A percentile compares a stretch with the other conserved stretches of the same genome.
Conservation (phyloP, 1,284 basidiomycete genomes). For the Heimioporus punctisporus region DNA sequence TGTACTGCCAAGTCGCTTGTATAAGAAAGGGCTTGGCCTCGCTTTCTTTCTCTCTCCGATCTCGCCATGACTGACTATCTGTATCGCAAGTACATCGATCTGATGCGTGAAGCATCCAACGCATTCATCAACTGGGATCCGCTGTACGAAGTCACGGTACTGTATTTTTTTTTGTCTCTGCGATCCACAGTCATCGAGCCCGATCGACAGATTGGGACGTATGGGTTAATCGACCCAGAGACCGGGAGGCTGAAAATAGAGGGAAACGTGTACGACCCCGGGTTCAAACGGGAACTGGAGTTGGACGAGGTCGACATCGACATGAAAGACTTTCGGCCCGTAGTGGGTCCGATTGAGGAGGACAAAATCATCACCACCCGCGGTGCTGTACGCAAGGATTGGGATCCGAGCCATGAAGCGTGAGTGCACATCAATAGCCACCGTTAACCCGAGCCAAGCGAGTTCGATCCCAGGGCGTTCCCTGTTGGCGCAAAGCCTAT, state of each 20-base stretch:
- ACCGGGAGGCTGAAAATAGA: neutral
- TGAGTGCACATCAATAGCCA: neutral
- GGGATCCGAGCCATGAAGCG: neutral
- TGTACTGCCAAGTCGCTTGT: too few relatives aligned
- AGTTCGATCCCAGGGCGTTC: neutral
- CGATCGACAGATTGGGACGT: neutral
- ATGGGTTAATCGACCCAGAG: neutral
- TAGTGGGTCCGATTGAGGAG: neutral
- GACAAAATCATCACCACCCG: neutral
- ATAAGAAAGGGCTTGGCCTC: too few relatives aligned
- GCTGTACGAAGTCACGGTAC: neutral
- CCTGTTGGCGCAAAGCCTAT: neutral
- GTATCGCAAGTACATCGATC: neutral
- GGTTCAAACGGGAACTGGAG: neutral
- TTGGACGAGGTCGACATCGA: neutral
- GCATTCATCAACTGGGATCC: neutral
- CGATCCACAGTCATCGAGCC: neutral
- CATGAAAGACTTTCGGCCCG: neutral
- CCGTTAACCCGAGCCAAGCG: neutral
- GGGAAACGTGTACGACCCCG: slow-evolving; percentile 1
- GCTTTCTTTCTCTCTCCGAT: too few relatives aligned
- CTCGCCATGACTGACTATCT: neutral
- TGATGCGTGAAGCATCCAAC: neutral
- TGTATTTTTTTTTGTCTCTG: neutral
- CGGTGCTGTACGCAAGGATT: neutral